Evolutionary conservation across 331 rosid species (phyloP).

Genomic region (Cydonia oblonga): DNA sequence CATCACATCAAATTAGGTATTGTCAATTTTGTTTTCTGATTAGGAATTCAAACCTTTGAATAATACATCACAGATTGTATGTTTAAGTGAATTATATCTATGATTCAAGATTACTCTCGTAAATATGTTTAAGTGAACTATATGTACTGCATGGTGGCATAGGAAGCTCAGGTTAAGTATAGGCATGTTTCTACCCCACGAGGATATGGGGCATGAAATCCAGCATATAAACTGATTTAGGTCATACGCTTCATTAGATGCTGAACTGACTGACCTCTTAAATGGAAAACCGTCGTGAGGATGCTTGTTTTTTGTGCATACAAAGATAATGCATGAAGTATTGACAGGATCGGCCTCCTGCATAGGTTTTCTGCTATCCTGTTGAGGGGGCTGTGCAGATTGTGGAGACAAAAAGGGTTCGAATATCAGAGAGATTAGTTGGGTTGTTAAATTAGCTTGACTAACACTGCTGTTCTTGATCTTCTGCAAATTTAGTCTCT

Average conservation of each 20-base stretch:
- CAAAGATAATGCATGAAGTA: neutral
- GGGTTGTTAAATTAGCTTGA: constrained; percentile 18
- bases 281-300: neutral
- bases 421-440: constrained; percentile 17
- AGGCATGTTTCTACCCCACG: neutral
- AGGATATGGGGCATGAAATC: neutral
- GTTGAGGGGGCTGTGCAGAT: constrained; percentile 4
- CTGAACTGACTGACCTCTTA: neutral
- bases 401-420: neutral
- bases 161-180: neutral
- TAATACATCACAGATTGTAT: neutral
- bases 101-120: neutral
- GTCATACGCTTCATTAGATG: neutral
- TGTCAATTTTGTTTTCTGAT: neutral
- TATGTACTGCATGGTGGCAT: neutral
- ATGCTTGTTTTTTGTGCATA: neutral
- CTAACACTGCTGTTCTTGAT: constrained; percentile 25
- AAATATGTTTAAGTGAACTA: neutral
- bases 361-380: neutral
- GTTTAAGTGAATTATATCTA: neutral
- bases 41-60: neutral
- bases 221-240: neutral
- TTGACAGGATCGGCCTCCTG: neutral
- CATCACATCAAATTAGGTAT: neutral
- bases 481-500: constrained; percentile 24